These are phyloP conservation scores for Schrenkiella parvula DNA, from an alignment of 345 rosid genomes.

Conservation along the genomic window DNA sequence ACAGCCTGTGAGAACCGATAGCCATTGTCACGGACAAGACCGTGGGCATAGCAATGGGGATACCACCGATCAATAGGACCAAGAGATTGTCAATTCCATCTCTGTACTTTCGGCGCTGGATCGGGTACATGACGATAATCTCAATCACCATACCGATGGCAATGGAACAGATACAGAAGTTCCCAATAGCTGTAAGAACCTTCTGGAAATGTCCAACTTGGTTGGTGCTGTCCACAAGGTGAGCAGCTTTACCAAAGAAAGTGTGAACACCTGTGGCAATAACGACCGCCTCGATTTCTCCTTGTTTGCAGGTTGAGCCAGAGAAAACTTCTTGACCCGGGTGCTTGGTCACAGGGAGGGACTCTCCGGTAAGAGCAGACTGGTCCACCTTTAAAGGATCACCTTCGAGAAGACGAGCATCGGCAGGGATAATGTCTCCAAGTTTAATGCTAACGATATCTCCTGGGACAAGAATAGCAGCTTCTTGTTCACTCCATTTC, in stretches of 20 bases:
- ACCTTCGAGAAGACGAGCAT: conserved; percentile 91
- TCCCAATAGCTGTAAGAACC: conserved; percentile 88
- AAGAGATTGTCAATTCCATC: conserved; percentile 81
- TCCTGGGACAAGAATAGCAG: conserved; percentile 81
- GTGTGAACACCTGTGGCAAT: conserved; percentile 92
- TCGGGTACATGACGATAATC: conserved; percentile 85
- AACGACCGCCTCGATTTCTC: conserved; percentile 90
- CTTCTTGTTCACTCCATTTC: conserved; percentile 72
- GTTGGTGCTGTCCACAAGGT: conserved; percentile 80
- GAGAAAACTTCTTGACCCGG: conserved; percentile 83
- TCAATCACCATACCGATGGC: conserved; percentile 75
- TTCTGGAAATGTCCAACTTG: conserved; percentile 92
- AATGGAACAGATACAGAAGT: conserved; percentile 87
- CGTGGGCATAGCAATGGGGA: conserved; percentile 96
- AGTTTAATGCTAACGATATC: conserved; percentile 81
- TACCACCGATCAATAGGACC: conserved; percentile 88
- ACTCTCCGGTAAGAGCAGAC: conserved; percentile 89
- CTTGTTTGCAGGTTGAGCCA: conserved; percentile 91
- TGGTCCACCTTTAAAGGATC: conserved; percentile 86
- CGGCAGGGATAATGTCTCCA: conserved; percentile 92
- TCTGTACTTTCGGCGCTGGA: conserved; percentile 70
- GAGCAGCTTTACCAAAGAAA: conserved; percentile 91
- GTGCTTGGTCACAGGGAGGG: conserved; percentile 83
- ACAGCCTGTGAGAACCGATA: conserved; percentile 75
- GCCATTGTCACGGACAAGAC: conserved; percentile 94